Evolutionary conservation across 345 rosid genomes (phyloP), one percentile per base, ranked within the genome.

Genomic region (Eucalyptus rudis): DNA sequence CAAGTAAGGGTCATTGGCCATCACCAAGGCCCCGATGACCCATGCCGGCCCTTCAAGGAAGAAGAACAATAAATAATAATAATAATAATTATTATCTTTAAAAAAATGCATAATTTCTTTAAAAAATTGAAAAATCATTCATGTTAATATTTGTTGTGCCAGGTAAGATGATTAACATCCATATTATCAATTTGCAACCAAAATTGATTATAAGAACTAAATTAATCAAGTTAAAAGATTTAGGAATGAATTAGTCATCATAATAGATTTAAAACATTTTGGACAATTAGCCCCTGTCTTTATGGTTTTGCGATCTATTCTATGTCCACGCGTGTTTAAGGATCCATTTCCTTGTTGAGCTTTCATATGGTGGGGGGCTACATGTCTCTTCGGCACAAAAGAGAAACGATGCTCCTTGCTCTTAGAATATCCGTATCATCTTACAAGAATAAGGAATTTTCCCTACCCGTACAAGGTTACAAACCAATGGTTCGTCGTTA

Each of bases 81-180:
- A n/a, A n/a, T n/a, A n/a, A n/a, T n/a, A n/a, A n/a, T n/a, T n/a
- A n/a, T n/a, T 33, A 33, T 33, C 36, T 33, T 3, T 33, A 33
- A 33, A 33, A 33, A 54, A 54, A 22, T 54, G 1, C 1, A 22
- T 56, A 9, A 22, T 9, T 22, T 22, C 22, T 52, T 7, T 7
- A 7, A 2, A 3, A 22, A 4, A 56, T 56, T 22, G 62, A 22
- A 56, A 56, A 56, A 22, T 56, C 27, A 24, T 9, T 56, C 0
- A 22, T 56, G 62, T 56, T 5, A 56, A 24, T 56, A 24, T 4
- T 0, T 1, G 1, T 56, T 22, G 5, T 54, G 5, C 12, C 0
- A 3, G 0, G 5, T 54, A 54, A 22, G 11, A 19, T 4, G n/a
- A 27, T 0, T 11, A 1, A 25, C 0, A 2, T 27, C 31, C 7